These are phyloP conservation scores for Domatiomyces catenatus DNA, from an alignment of 2,329 filamentous ascomycete genomes.

Conservation along the genomic window DNA sequence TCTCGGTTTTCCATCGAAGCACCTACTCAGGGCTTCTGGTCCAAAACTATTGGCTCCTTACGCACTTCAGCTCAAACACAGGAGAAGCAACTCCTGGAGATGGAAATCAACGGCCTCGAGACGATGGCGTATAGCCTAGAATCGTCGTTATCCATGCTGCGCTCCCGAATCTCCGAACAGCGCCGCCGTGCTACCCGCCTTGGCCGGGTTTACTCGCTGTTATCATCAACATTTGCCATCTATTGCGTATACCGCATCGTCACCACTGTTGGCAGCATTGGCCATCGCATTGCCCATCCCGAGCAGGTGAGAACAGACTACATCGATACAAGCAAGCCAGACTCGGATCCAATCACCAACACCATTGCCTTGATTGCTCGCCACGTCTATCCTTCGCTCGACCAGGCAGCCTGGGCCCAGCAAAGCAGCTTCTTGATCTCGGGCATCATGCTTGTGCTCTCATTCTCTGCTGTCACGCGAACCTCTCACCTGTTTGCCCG, in stretches of 20 bases:
- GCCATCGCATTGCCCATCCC: conserved; percentile 42
- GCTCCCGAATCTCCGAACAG: conserved; percentile 47
- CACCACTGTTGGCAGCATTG: conserved; percentile 52
- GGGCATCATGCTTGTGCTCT: conserved; percentile 66
- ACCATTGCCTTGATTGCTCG: conserved; percentile 64
- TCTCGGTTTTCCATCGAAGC: conserved; percentile 38
- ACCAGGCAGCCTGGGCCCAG: conserved; percentile 68
- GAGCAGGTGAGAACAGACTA: conserved; percentile 22
- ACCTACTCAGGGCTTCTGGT: conserved; percentile 45
- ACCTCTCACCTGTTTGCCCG: conserved; percentile 69
- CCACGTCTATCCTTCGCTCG: conserved; percentile 69
- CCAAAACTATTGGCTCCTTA: conserved; percentile 57
- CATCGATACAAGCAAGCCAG: conserved; percentile 35
- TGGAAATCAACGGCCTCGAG: conserved; percentile 66
- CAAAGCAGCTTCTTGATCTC: conserved; percentile 73
- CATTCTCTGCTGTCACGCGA: conserved; percentile 69
- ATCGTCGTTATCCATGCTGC: conserved; percentile 48
- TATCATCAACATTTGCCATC: conserved; percentile 53
- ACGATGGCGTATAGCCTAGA: conserved; percentile 62
- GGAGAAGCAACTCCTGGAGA: conserved; percentile 41
- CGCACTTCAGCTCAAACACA: conserved; percentile 40
- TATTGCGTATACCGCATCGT: conserved; percentile 76
- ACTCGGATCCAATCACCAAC: conserved; percentile 69
- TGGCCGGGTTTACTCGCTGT: conserved; percentile 49
- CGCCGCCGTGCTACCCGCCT: conserved; percentile 50